Conservation (phyloP, 805 yeast genomes). For the Kluyveromyces nonfermentans region DNA sequence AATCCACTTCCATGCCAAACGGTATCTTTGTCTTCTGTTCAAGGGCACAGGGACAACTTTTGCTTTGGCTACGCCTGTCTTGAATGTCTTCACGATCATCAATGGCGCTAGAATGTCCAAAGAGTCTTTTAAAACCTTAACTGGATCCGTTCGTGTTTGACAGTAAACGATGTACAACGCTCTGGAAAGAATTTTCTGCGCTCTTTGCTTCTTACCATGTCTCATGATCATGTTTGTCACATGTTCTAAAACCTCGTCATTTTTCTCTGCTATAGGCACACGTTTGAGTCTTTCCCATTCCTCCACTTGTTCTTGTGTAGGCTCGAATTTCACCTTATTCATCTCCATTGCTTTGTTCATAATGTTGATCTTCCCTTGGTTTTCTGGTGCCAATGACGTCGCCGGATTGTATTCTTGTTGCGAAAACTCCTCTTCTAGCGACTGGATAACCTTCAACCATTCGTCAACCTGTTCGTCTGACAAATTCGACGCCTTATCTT, state of each 20-base stretch:
- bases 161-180: slow-evolving; percentile 60
- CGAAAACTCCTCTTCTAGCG: slow-evolving; percentile 31
- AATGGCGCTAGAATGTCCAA: slow-evolving; percentile 80
- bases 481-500: slow-evolving; percentile 6
- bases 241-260: slow-evolving; percentile 65
- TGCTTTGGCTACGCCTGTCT: slow-evolving; percentile 81
- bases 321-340: slow-evolving; percentile 34
- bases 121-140: slow-evolving; percentile 59
- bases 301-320: slow-evolving; percentile 54
- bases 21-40: slow-evolving; percentile 68
- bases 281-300: slow-evolving; percentile 43
- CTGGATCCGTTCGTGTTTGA: slow-evolving; percentile 72
- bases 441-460: slow-evolving; percentile 35
- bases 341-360: slow-evolving; percentile 19
- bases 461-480: slow-evolving; percentile 32
- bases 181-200: slow-evolving; percentile 60
- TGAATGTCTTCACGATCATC: slow-evolving; percentile 63
- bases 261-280: slow-evolving; percentile 48
- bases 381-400: slow-evolving; percentile 34
- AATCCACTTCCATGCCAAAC: slow-evolving; percentile 88
- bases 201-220: slow-evolving; percentile 77
- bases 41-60: slow-evolving; percentile 76
- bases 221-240: slow-evolving; percentile 86
- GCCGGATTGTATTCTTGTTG: slow-evolving; percentile 33
- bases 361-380: slow-evolving; percentile 28